Conservation (phyloP, 371 early-diverging fungal genomes). For the Mucor ambiguus region DNA sequence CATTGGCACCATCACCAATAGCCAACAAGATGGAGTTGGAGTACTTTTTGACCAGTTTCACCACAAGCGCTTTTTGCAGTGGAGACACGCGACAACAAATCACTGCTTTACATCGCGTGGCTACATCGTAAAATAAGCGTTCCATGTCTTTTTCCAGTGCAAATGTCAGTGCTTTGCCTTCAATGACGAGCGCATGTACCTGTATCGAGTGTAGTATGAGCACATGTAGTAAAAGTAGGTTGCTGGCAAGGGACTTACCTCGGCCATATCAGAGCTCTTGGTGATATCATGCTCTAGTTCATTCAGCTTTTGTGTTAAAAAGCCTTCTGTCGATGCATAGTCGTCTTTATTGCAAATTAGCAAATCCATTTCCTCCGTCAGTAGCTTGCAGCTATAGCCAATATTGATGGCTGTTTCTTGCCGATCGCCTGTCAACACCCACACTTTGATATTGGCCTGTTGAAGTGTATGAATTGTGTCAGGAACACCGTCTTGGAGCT, state of each 20-base stretch:
- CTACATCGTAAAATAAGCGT: slow-evolving; percentile 70
- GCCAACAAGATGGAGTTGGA: slow-evolving; percentile 79
- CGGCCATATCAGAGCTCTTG: background rate
- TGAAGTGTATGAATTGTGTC: slow-evolving; percentile 94
- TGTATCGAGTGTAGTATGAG: slow-evolving; percentile 1
- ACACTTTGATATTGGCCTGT: slow-evolving; percentile 93
- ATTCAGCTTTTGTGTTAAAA: slow-evolving; percentile 68
- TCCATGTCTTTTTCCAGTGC: slow-evolving; percentile 70
- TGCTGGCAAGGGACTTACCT: background rate
- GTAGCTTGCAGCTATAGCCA: slow-evolving; percentile 86
- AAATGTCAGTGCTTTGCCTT: slow-evolving; percentile 67
- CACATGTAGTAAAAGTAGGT: background rate
- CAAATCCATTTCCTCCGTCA: slow-evolving; percentile 82
- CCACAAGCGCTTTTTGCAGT: slow-evolving; percentile 90
- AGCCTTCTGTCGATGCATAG: slow-evolving; percentile 66
- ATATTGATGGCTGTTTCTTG: slow-evolving; percentile 95
- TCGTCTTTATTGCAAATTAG: slow-evolving; percentile 78
- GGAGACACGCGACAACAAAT: slow-evolving; percentile 95
- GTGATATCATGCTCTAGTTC: background rate
- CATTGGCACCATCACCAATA: slow-evolving; percentile 99
- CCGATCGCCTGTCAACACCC: slow-evolving; percentile 96
- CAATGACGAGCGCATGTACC: slow-evolving; percentile 70
- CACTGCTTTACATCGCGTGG: slow-evolving; percentile 80
- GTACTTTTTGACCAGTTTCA: slow-evolving; percentile 81
- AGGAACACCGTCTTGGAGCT: slow-evolving; percentile 97